Evolutionary conservation across 352 stramenopile genomes (phyloP), one percentile per base, ranked within the genome.

Genomic region (Phytophthora megakarya): DNA sequence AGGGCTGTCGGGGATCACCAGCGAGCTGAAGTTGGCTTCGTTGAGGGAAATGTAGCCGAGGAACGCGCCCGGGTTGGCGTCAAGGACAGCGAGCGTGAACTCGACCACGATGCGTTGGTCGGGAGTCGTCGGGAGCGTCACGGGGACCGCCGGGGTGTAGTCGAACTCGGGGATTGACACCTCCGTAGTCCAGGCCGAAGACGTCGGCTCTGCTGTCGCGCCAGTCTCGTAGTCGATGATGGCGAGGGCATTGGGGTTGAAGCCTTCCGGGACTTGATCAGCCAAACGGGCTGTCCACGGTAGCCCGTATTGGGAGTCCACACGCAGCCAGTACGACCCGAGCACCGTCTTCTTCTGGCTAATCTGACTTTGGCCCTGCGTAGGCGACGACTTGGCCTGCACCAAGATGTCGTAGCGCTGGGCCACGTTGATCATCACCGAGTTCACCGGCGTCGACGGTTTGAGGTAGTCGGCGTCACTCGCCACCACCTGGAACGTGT

Each of bases 361-460:
- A 3, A 48, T 19, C 23, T 67, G 67, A 38, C 21, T 19, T 47
- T 67, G 56, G 35, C 39, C 38, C 32, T 64, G 54, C 21, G 63
- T 65, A 5, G 68, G 13, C 1, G 54, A 47, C 3, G 68, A 64
- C 30, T 78, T 76, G 30, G 73, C 67, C 19, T 71, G 47, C 5
- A 81, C 66, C 15, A 81, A 51, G 23, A 81, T 74, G 40, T 78
- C 70, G 57, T 70, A 68, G 22, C 73, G 70, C 45, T 81, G 73
- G 4, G 52, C 70, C 1, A 77, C 71, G 35, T 81, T 77, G 43
- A 81, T 57, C 5, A 25, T 63, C 13, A 84, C 48, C 4, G 55
- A 63, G 53, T 76, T 79, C 18, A 80, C 55, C 10, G 30, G 52
- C 12, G 63, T 60, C 7, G 69, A 79, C 3, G 72, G 75, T 12